A percentile compares a stretch with the other conserved stretches of the same genome.
Evolutionary conservation across 768 basidiomycete genomes (phyloP).

Genomic region (Dendrothele bispora): DNA sequence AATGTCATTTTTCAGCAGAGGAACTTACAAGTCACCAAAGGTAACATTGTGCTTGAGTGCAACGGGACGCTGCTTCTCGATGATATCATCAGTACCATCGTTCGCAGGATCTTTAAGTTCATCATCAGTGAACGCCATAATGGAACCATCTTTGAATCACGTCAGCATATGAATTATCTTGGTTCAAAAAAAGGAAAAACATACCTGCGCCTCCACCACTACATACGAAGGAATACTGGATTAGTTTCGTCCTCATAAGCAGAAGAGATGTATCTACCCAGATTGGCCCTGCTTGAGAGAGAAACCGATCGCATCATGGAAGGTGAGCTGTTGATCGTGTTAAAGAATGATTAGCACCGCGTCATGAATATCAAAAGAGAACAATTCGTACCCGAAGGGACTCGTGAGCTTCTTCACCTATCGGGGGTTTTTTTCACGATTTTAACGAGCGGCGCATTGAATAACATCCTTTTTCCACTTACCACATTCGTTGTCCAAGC

Average conservation of each 20-base stretch:
- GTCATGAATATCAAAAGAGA: too few relatives aligned
- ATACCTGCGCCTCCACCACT: not conserved
- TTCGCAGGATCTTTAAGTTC: conserved; percentile 29
- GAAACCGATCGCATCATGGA: not conserved
- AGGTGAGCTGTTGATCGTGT: not conserved
- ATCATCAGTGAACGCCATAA: conserved; percentile 29
- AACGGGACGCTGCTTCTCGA: conserved; percentile 20
- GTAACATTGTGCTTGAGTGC: conserved; percentile 19
- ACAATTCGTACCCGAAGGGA: not conserved
- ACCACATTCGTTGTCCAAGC: too few relatives aligned
- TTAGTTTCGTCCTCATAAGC: not conserved
- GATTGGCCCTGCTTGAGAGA: not conserved
- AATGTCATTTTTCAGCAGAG: not conserved
- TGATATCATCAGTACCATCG: conserved; percentile 28
- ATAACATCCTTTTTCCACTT: too few relatives aligned
- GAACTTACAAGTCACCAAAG: conserved; percentile 28
- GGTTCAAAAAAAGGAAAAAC: not conserved
- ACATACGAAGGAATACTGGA: not conserved
- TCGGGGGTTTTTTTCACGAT: not conserved
- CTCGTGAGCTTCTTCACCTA: not conserved
- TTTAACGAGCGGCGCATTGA: not conserved
- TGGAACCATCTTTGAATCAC: conserved; percentile 37
- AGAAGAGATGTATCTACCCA: not conserved
- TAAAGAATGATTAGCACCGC: too few relatives aligned
- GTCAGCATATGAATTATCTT: too few relatives aligned